These are phyloP conservation scores for Paradendryphiella salina DNA, from an alignment of 2,329 filamentous ascomycete species.

Conservation along the genomic window DNA sequence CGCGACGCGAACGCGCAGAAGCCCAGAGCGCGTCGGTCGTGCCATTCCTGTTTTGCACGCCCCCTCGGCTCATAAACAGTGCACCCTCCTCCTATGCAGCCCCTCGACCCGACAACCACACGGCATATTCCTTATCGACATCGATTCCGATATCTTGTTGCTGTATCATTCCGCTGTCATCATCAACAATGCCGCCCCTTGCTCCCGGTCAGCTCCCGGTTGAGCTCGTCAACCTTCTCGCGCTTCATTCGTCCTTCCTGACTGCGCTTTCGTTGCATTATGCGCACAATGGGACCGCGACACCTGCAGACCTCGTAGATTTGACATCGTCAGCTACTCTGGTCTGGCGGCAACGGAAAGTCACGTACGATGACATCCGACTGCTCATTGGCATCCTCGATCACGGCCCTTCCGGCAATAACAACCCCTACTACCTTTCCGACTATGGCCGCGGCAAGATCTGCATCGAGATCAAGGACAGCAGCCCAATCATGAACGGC, in stretches of 20 bases:
- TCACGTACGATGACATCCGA: constrained; percentile 53
- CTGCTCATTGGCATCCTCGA: constrained; percentile 50
- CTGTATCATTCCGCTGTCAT: constrained; percentile 26
- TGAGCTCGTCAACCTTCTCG: constrained; percentile 50
- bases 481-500: constrained; percentile 29
- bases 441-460: constrained; percentile 51
- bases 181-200: constrained; percentile 38
- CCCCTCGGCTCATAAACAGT: constrained; percentile 36
- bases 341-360: constrained; percentile 52
- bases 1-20: constrained; percentile 34
- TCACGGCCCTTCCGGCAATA: constrained; percentile 31
- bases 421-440: constrained; percentile 47
- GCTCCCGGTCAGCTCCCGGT: constrained; percentile 43
- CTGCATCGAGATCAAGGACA: constrained; percentile 47
- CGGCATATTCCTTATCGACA: constrained; percentile 19
- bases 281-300: constrained; percentile 53
- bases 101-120: constrained; percentile 16
- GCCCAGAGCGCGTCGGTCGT: constrained; percentile 28
- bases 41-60: constrained; percentile 28
- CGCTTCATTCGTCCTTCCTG: constrained; percentile 55
- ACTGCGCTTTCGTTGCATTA: constrained; percentile 55
- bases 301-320: constrained; percentile 49
- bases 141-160: constrained; percentile 26
- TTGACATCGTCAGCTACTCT: constrained; percentile 49
- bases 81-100: constrained; percentile 16